Conservation (phyloP, 768 basidiomycete genomes). For the Tylopilus plumbeoviolaceoides region DNA sequence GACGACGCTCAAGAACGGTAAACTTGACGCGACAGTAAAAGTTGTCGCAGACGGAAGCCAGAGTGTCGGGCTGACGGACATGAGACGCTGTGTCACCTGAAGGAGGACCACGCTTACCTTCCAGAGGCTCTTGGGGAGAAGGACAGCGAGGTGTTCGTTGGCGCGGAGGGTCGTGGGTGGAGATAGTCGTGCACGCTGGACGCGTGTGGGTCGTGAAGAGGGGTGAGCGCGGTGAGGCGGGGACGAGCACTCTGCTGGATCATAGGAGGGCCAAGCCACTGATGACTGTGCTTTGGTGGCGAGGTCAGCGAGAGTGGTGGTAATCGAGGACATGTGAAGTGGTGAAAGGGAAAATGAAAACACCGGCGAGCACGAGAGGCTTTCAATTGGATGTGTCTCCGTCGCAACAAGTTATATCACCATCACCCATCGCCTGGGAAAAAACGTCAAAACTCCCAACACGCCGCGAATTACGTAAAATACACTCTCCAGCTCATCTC, state of each 20-base stretch:
- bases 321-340: slow-evolving; percentile 30
- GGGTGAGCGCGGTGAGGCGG: background rate
- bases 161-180: slow-evolving; percentile 22
- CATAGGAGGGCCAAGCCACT: slow-evolving; percentile 7
- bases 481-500: background rate
- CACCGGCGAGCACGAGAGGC: slow-evolving; percentile 2
- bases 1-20: slow-evolving; percentile 68
- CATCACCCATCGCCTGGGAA: slow-evolving; percentile 25
- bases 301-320: slow-evolving; percentile 24
- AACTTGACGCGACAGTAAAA: slow-evolving; percentile 65
- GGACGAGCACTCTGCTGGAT: slow-evolving; percentile 13
- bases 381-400: slow-evolving; percentile 8
- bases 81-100: slow-evolving; percentile 6
- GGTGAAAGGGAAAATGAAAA: slow-evolving; percentile 8
- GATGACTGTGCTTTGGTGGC: slow-evolving; percentile 25
- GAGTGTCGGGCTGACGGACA: slow-evolving; percentile 51
- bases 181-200: slow-evolving; percentile 15
- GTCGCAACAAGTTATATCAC: slow-evolving; percentile 33
- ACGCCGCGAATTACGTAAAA: slow-evolving; percentile 21
- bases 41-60: slow-evolving; percentile 65
- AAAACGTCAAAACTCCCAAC: slow-evolving; percentile 2
- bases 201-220: slow-evolving; percentile 16
- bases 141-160: slow-evolving; percentile 77
- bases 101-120: slow-evolving; percentile 44
- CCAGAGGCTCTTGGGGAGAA: slow-evolving; percentile 68